Evolutionary conservation across 2,329 filamentous ascomycete species (phyloP), one percentile per base, ranked within the genome.

Genomic region (Xylariaceae sp.): DNA sequence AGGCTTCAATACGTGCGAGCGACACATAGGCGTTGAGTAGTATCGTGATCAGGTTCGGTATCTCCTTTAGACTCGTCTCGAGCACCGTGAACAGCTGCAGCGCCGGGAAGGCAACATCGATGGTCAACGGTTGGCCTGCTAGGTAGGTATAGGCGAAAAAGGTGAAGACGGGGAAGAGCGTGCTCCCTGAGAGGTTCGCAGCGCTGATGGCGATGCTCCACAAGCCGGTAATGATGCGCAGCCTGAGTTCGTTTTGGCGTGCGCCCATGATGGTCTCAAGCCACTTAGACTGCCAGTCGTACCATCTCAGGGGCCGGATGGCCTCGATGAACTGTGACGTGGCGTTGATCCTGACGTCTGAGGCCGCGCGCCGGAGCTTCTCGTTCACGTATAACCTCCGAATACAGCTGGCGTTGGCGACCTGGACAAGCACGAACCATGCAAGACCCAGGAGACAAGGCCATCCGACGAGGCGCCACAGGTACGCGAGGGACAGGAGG

Each of bases 271-370:
- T 84, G 24, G 76, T 73, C 2, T 67, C 67, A 8, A 88, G 69
- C 85, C 85, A 90, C 36, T 78, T 73, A 38, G 77, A 73, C 60
- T 90, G 84, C 85, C 85, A 92, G 29, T 83, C 83, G 54, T 89
- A 88, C 82, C 83, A 88, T 24, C 84, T 75, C 15, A 88, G 65
- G 55, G 90, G 85, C 3, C 88, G 77, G 39, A 92, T 87, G 0
- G 85, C 81, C 59, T 94, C 88, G 36, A 95, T 85, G 43, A 94
- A 92, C 54, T 94, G 87, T 2, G 83, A 82, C 1, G 87, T 86
- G 4, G 84, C 77, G 54, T 94, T 85, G 1, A 94, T 72, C 50
- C 89, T 84, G 16, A 71, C 67, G 56, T 95, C 88, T 0, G 87
- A 89, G 2, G 85, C 81, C 1, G 70, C 66, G 31, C 88, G 75